Base-by-base conservation (phyloP, 1,284 basidiomycete genomes). In the Cerioporus squamosus region DNA sequence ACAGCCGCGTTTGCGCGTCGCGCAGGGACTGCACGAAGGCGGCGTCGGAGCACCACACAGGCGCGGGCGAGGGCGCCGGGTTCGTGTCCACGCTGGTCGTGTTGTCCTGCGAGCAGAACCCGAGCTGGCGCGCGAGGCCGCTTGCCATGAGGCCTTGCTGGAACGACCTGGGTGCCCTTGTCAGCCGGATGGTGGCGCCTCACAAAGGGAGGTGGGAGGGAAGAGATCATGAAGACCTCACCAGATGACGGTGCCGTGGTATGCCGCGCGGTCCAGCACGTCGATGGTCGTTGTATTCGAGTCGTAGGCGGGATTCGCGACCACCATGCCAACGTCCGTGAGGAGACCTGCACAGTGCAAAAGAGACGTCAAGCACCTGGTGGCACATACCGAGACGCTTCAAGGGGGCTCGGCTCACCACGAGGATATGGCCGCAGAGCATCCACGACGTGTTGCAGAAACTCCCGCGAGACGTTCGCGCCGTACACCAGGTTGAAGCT, bases 211-310 rank as follows among this genome's bases (percentile, higher is more conserved):
- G n/a, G n/a, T 20, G 24, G 22, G 1, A 24, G 2, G 26, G 40
- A 29, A 5, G 4, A 7, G 42, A n/a, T n/a, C n/a, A n/a, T n/a
- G n/a, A 12, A 50, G 33, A 22, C 15, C 56, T 43, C 14, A 67
- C 74, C 78, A 80, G 9, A 75, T 69, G 18, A 79, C 77, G 26
- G 78, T 77, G 12, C 78, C 77, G 62, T 81, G 79, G 64, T 79
- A 79, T 17, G 72, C 71, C 6, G 69, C 68, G 44, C 77, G 72
- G 53, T 72, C 68, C 51, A 79, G 73, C 2, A 74, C 70, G 29
- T 74, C 64, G 46, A 74, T 74, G 36, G 72, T 68, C 8, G 74
- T 74, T 1, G 64, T 67, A 56, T 78, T 77, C 29, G 70, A 64
- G 54, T 76, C 76, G 64, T 77, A 78, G 0, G 78, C 78, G 0